These are phyloP conservation scores for Fusarium staphyleae DNA, from an alignment of 2,329 filamentous ascomycete genomes.

Conservation along the genomic window DNA sequence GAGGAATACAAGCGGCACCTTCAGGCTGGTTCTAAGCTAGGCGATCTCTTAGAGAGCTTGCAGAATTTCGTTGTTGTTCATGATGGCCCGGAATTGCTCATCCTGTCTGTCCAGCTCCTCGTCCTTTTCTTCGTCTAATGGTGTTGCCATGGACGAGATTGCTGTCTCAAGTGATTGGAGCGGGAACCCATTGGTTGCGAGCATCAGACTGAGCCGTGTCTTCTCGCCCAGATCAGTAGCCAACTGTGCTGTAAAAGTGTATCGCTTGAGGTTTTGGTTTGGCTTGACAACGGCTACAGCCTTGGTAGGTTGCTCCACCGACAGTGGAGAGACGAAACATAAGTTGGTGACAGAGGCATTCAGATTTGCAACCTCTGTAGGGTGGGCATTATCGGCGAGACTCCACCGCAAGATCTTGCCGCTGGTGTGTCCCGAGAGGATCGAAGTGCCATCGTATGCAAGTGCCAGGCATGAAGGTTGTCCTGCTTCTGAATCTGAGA, in stretches of 20 bases:
- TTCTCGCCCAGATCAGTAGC: conserved; percentile 50
- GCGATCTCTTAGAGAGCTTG: conserved; percentile 19
- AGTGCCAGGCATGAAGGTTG: conserved; percentile 72
- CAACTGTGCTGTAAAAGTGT: conserved; percentile 72
- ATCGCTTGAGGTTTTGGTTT: conserved; percentile 69
- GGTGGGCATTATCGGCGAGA: conserved; percentile 72
- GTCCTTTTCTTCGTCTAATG: conserved; percentile 25
- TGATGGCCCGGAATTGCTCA: conserved; percentile 53
- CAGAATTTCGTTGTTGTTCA: conserved; percentile 51
- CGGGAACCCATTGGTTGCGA: conserved; percentile 57
- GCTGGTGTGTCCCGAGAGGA: conserved; percentile 81
- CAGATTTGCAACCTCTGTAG: conserved; percentile 72
- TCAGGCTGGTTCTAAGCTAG: conserved; percentile 18
- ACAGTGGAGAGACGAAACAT: conserved; percentile 70
- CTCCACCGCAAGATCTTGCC: conserved; percentile 86
- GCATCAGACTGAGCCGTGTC: conserved; percentile 55
- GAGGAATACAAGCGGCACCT: not conserved
- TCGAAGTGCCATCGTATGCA: conserved; percentile 80
- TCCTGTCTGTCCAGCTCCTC: conserved; percentile 48
- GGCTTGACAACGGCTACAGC: conserved; percentile 78
- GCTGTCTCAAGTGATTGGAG: conserved; percentile 57
- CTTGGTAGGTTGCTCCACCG: conserved; percentile 52
- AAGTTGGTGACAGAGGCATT: conserved; percentile 86
- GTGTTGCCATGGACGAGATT: conserved; percentile 53
- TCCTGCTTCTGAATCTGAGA: conserved; percentile 68